phyloP scores from a whole-genome alignment of 805 yeast genomes.

The Cyberlindnera maclurae region DNA sequence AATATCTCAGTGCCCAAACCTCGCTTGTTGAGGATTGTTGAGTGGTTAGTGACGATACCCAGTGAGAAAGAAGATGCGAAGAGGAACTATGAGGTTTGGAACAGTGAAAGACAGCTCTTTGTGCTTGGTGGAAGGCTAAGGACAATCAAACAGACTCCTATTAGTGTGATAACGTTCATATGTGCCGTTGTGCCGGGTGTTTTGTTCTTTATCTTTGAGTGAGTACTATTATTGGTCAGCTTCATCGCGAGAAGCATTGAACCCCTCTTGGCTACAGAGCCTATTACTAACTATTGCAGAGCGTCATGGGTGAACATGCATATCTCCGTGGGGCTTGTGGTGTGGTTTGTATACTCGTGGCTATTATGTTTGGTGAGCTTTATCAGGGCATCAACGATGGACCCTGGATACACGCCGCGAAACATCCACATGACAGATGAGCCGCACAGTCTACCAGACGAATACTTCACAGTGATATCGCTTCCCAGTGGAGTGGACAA shows the following conservation, averaged over 20 bases:
- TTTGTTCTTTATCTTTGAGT: conserved; percentile 44
- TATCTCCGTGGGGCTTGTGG: conserved; percentile 46
- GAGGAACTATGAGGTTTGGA: conserved; percentile 38
- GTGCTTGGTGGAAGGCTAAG: conserved; percentile 62
- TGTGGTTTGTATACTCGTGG: conserved; percentile 57
- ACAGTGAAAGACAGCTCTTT: conserved; percentile 37
- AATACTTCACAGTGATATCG: conserved; percentile 43
- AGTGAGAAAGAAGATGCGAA: background rate
- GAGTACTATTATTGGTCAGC: background rate
- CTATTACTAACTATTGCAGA: conserved; percentile 6
- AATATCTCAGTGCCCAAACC: background rate
- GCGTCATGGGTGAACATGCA: conserved; percentile 51
- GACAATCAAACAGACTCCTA: conserved; percentile 33
- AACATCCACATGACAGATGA: conserved; percentile 51
- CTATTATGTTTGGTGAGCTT: conserved; percentile 39
- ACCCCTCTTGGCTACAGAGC: too few species aligned
- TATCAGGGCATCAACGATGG: conserved; percentile 48
- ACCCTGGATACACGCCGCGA: conserved; percentile 64
- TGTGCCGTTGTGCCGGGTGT: conserved; percentile 39
- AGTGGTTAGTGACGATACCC: conserved; percentile 22
- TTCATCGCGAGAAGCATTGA: too few species aligned
- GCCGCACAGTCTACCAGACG: conserved; percentile 41
- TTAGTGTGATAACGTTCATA: conserved; percentile 30
- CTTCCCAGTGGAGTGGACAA: conserved; percentile 32
- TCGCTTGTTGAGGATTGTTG: conserved; percentile 10